Base-by-base conservation (phyloP, 345 rosid species). In the Toxicodendron radicans region DNA sequence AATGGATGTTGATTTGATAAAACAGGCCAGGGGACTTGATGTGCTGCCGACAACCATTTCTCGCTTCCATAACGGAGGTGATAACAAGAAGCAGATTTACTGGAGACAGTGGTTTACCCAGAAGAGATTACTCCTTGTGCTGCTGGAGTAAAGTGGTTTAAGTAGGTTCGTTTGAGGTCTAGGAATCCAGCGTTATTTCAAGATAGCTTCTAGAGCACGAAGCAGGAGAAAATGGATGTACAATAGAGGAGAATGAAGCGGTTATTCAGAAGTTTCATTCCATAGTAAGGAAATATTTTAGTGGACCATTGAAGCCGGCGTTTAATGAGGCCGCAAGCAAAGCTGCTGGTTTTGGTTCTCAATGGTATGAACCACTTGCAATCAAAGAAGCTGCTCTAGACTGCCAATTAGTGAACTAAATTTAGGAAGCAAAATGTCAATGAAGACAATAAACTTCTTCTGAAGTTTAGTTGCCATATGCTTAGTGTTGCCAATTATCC, bases 261-360 rank as follows among this genome's bases (percentile, higher is more conserved):
- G 80, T 88, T 11, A 83, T 92, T 58, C 65, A 66, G 56, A 87
- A 85, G 81, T 95, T 95, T 74, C 97, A 91, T 79, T 80, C 77
- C 13, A 73, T 81, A 23, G 97, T 92, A 18, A 87, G 88, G 74
- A 85, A 79, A 60, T 83, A 91, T 85, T 94, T 94, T 76, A 88
- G 97, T 78, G 99, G 97, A 30, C 97, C 95, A n/a, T 77, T 92
- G 83, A 95, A 95, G 82, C 99, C 95, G 2, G 97, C 97, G n/a
- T 92, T 92, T 60, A 92, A 95, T 23, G 92, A 80, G 35, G 84
- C 84, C 75, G 97, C 97, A n/a, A 91, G 97, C 75, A 85, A 86
- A 79, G 91, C 97, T 78, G 97, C 99, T 20, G 97, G 97, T 5
- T 95, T 95, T 76, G 97, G 89, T 38, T 90, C 90, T 81, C 86